These are phyloP conservation scores for Saccharomyces pastorianus DNA, from an alignment of 1,139 yeast species.

Conservation along the genomic window DNA sequence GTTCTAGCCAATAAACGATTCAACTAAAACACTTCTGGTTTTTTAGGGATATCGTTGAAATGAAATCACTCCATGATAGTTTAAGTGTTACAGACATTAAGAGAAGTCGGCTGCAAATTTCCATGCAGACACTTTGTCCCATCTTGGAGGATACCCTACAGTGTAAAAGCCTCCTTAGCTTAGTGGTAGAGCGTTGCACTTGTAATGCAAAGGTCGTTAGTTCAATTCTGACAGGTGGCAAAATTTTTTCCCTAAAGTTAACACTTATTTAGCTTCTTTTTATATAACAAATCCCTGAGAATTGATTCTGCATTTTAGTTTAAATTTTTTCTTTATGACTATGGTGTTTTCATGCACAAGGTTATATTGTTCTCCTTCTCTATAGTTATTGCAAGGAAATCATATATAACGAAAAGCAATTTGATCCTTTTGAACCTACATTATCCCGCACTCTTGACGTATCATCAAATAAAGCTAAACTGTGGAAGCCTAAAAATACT, in stretches of 20 bases:
- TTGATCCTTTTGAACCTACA: neutral
- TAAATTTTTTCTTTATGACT: neutral
- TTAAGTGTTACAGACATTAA: too few species aligned
- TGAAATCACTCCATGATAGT: too few species aligned
- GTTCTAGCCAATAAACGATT: too few species aligned
- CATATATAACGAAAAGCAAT: neutral
- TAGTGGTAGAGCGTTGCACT: conserved; percentile 95
- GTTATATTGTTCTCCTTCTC: conserved; percentile 2
- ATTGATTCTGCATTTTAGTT: too few species aligned
- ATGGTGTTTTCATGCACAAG: neutral
- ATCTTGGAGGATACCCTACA: neutral
- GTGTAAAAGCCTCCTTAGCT: conserved; percentile 60
- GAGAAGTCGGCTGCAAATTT: too few species aligned
- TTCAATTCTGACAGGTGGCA: conserved; percentile 91
- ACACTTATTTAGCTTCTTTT: too few species aligned
- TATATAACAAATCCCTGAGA: too few species aligned
- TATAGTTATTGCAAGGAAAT: neutral
- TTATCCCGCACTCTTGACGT: neutral
- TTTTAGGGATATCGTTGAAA: too few species aligned
- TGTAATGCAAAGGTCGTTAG: conserved; percentile 94
- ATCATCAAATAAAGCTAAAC: neutral
- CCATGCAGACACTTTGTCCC: too few species aligned
- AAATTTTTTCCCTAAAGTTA: too few species aligned
- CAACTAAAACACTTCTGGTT: too few species aligned
- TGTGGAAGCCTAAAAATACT: neutral